Conservation (phyloP, 2,329 filamentous ascomycete species). For the Moelleriella libera region DNA sequence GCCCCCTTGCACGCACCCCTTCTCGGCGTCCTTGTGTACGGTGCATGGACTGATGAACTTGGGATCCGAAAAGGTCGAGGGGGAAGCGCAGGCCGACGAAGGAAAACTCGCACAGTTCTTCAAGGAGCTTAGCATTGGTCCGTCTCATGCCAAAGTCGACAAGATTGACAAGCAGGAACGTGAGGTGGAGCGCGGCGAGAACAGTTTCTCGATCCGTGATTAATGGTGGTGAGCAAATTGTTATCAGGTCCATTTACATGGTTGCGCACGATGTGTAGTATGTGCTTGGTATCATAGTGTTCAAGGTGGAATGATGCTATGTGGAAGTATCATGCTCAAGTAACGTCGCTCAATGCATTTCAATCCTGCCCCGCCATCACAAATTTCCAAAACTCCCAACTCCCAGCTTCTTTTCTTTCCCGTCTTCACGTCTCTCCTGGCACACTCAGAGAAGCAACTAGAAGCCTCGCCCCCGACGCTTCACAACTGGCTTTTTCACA, state of each 20-base stretch:
- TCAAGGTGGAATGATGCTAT: no score
- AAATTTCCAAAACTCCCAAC: neutral
- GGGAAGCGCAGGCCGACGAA: conserved; percentile 70
- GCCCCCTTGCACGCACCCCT: no score
- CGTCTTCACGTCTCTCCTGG: neutral
- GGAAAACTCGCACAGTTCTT: conserved; percentile 55
- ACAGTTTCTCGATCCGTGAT: conserved; percentile 43
- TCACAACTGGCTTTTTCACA: conserved; percentile 45
- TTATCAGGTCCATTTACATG: neutral
- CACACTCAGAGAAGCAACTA: conserved; percentile 11
- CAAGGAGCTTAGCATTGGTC: conserved; percentile 62
- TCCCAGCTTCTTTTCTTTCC: neutral
- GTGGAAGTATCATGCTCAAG: no score
- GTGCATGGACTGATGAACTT: no score
- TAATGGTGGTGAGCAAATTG: conserved; percentile 7
- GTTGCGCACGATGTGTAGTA: neutral
- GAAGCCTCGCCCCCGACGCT: conserved; percentile 40
- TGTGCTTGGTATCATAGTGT: no score
- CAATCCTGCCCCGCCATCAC: no score
- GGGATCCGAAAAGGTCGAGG: conserved; percentile 51
- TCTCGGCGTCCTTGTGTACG: no score
- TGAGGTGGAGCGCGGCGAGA: conserved; percentile 50
- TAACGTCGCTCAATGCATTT: no score
- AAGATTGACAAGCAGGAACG: conserved; percentile 59
- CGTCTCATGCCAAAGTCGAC: conserved; percentile 56